Evolutionary conservation across 2,329 filamentous ascomycete species (phyloP), one percentile per base, ranked within the genome.

Genomic region (Curvularia lunata): DNA sequence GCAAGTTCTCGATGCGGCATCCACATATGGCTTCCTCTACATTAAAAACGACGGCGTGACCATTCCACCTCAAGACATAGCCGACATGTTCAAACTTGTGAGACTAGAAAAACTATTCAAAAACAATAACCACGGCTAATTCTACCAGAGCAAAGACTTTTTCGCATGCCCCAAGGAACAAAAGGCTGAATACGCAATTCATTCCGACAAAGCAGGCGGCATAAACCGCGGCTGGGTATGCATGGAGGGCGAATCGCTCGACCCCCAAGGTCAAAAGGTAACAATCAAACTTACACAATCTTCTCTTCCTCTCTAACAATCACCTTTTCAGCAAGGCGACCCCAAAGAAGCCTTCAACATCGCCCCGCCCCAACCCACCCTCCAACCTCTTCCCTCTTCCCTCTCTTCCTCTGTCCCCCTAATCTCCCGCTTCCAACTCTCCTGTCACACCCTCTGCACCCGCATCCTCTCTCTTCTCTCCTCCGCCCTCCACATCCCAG

Each of bases 341-440:
- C 91, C 91, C 67, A 72, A 57, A 65, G 95, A 92, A 80, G 92
- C 90, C 37, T 94, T 98, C 83, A 99, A 98, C 80, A 90, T 98
- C 71, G 91, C 89, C 63, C 86, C 91, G 66, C 96, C 95, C 73
- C 73, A 81, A 56, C 68, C 66, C 2, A 67, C 86, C 61, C 84
- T 86, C 65, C 94, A 98, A 75, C 88, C 90, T 8, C 81, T 98
- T 1, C 92, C 94, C 0, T 70, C 80, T 1, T 82, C 85, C 7
- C 82, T 98, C 2, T 72, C 79, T 16, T 65, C 81, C 1, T 81
- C 90, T 59, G 84, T 90, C 69, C 67, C 80, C 6, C 82, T 88
- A 18, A 82, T 97, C 59, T 79, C 81, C 52, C 76, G 80, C 38
- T 97, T 98, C 77, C 83, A 88, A 56, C 77, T 82, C 34, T 82